A percentile compares a stretch with the other conserved stretches of the same genome.
phyloP scores from a whole-genome alignment of 164 flowering plant genomes.

The Liriodendron chinense region DNA sequence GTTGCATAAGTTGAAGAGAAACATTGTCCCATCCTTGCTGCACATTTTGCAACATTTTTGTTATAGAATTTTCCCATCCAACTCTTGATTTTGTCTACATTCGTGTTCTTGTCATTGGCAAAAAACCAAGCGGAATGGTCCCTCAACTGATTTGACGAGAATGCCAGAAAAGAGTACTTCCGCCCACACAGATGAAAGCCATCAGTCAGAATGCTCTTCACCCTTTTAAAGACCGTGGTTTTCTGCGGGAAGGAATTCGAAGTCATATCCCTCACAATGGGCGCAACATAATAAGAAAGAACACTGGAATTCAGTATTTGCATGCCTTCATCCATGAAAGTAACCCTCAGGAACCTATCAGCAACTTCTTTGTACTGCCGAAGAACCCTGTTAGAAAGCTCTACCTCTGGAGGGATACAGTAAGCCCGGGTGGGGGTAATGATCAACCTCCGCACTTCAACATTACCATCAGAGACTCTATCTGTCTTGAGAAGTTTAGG shows the following conservation, averaged over 20 bases:
- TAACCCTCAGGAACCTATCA: slow-evolving; percentile 87
- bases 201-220: slow-evolving; percentile 41
- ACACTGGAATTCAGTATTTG: slow-evolving; percentile 51
- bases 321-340: slow-evolving; percentile 94
- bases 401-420: slow-evolving; percentile 87
- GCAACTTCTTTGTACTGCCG: slow-evolving; percentile 54
- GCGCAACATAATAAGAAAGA: slow-evolving; percentile 54
- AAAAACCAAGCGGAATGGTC: slow-evolving; percentile 98
- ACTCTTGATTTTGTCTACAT: slow-evolving; percentile 19
- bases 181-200: slow-evolving; percentile 86
- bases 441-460: slow-evolving; percentile 72
- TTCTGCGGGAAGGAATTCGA: slow-evolving; percentile 46
- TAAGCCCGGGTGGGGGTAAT: slow-evolving; percentile 91
- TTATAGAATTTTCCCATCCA: slow-evolving; percentile 90
- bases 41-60: slow-evolving; percentile 74
- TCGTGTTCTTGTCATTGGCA: slow-evolving; percentile 49
- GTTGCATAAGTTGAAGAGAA: slow-evolving; percentile 97
- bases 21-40: slow-evolving; percentile 97
- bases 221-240: slow-evolving; percentile 62
- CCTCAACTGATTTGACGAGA: slow-evolving; percentile 85
- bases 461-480: slow-evolving; percentile 38
- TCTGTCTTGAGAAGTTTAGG: slow-evolving; percentile 52
- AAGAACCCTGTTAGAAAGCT: slow-evolving; percentile 89
- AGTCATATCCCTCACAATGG: slow-evolving; percentile 58
- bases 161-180: slow-evolving; percentile 77